Percentiles rank a stretch among this genome's conserved stretches.
These are phyloP conservation scores for Phaseolus coccineus DNA, from an alignment of 331 rosid genomes.

Conservation along the genomic window DNA sequence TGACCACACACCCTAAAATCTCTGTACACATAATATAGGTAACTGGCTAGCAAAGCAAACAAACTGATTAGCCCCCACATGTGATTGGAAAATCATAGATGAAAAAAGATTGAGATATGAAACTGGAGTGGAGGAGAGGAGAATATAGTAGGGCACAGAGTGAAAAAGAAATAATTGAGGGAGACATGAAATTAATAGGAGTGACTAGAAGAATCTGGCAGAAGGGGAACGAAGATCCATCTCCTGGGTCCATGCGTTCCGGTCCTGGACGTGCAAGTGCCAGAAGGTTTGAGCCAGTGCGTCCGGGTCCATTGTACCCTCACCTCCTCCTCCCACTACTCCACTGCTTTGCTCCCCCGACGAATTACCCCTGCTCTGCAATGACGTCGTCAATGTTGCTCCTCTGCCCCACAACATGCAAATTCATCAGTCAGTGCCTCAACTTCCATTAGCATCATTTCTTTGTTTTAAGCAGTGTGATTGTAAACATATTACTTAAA, in stretches of 20 bases:
- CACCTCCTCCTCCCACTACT: constrained; percentile 46
- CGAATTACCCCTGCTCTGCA: constrained; percentile 37
- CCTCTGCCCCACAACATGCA: constrained; percentile 48
- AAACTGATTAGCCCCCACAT: neutral
- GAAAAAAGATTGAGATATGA: constrained; percentile 24
- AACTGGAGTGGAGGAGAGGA: too few species aligned
- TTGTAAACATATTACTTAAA: too few species aligned
- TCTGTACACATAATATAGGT: constrained; percentile 1
- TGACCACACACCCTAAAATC: neutral
- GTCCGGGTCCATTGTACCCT: constrained; percentile 73
- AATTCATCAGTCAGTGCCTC: neutral
- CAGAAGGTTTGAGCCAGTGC: constrained; percentile 92
- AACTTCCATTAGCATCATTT: neutral
- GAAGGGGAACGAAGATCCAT: constrained; percentile 69
- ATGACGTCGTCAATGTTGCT: constrained; percentile 14
- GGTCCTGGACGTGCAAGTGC: constrained; percentile 88
- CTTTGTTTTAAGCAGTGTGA: neutral
- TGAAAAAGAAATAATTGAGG: constrained; percentile 21
- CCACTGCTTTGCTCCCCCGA: constrained; percentile 54
- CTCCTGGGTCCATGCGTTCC: constrained; percentile 92
- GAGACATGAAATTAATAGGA: neutral
- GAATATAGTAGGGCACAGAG: neutral
- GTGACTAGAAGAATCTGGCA: constrained; percentile 44
- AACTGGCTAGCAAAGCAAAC: neutral
- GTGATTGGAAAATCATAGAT: constrained; percentile 5